These are phyloP conservation scores for Didymella lethalis DNA, from an alignment of 2,329 filamentous ascomycete species.

Conservation along the genomic window DNA sequence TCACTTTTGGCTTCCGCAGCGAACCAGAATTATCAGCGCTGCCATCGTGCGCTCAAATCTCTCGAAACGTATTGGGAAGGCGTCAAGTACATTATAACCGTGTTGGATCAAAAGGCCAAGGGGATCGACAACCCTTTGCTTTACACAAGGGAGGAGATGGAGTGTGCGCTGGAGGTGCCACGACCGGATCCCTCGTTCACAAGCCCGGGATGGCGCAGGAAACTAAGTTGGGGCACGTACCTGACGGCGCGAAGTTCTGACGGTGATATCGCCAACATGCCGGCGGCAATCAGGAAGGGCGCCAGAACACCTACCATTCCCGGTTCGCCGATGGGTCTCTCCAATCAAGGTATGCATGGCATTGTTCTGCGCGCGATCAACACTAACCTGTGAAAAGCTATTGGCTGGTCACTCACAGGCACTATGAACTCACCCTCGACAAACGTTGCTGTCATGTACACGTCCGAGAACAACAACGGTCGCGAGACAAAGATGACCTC, in stretches of 20 bases:
- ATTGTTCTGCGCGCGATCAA: background rate
- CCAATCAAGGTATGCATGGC: constrained; percentile 57
- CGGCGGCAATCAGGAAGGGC: constrained; percentile 44
- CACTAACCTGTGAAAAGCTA: constrained; percentile 56
- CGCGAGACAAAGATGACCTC: constrained; percentile 33
- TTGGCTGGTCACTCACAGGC: constrained; percentile 88
- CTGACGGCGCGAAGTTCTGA: constrained; percentile 45
- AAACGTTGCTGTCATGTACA: constrained; percentile 82
- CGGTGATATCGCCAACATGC: constrained; percentile 41
- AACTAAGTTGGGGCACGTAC: constrained; percentile 56
- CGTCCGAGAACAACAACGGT: constrained; percentile 56
- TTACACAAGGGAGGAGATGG: constrained; percentile 77
- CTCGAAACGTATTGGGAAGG: constrained; percentile 88
- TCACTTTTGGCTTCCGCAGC: constrained; percentile 80
- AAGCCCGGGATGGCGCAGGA: constrained; percentile 60
- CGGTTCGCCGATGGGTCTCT: constrained; percentile 59
- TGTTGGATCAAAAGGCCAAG: constrained; percentile 85
- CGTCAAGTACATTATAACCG: constrained; percentile 84
- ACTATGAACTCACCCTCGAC: constrained; percentile 86
- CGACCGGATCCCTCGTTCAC: constrained; percentile 60
- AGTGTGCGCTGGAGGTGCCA: constrained; percentile 68
- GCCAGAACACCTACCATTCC: constrained; percentile 41
- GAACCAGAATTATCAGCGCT: constrained; percentile 85
- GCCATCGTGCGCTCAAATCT: constrained; percentile 82
- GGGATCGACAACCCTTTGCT: constrained; percentile 79